Evolutionary conservation across 2,329 filamentous ascomycete species (phyloP).

Genomic region (Colletotrichum karsti): DNA sequence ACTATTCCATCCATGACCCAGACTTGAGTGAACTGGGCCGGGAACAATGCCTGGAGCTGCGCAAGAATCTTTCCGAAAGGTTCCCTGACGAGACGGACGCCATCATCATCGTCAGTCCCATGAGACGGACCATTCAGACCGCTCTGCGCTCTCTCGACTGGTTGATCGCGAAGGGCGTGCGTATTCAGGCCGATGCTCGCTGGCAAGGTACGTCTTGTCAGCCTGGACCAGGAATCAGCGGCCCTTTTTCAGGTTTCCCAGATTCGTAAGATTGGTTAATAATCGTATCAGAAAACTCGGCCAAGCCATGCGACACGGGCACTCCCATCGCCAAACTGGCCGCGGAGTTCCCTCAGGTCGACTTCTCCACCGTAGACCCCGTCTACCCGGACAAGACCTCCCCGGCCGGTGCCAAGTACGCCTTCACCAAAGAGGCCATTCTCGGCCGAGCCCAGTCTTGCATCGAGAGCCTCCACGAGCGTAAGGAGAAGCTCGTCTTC

Average conservation of each 20-base stretch:
- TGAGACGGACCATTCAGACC: conserved; percentile 73
- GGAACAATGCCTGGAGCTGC: conserved; percentile 55
- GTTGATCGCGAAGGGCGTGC: conserved; percentile 62
- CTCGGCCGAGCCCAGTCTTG: conserved; percentile 61
- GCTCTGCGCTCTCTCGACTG: conserved; percentile 65
- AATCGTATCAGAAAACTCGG: conserved; percentile 55
- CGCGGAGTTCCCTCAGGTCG: conserved; percentile 61
- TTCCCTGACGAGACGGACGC: conserved; percentile 42
- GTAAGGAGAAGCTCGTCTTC: conserved; percentile 68
- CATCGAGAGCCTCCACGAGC: conserved; percentile 56
- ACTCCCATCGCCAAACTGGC: conserved; percentile 52
- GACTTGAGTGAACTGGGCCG: conserved; percentile 57
- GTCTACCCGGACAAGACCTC: conserved; percentile 71
- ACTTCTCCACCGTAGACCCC: conserved; percentile 66
- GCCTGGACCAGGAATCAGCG: not conserved
- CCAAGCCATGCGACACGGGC: conserved; percentile 70
- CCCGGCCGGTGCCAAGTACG: conserved; percentile 54
- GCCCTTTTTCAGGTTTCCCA: no score
- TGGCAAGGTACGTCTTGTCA: conserved; percentile 65
- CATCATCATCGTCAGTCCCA: conserved; percentile 69
- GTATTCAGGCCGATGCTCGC: conserved; percentile 64
- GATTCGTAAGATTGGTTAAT: conserved; percentile 38
- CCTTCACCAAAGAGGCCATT: conserved; percentile 60
- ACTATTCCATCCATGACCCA: conserved; percentile 60
- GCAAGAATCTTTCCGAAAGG: conserved; percentile 49